Base-by-base conservation (phyloP, 768 basidiomycete genomes). In the Tricholoma matsutake region DNA sequence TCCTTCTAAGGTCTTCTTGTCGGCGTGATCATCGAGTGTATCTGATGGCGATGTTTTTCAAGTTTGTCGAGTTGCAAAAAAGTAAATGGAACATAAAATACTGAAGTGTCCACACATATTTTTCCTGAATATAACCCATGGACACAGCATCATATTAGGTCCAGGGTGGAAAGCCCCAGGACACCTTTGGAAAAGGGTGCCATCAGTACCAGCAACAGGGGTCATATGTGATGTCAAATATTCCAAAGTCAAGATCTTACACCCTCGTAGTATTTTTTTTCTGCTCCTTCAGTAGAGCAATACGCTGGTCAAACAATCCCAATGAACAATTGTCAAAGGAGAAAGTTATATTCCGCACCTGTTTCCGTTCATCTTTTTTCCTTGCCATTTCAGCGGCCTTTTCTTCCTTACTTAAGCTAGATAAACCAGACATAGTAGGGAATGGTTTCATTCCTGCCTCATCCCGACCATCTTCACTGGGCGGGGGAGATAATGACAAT, bases 311-410 rank as follows among this genome's bases (percentile, higher is more conserved):
- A 49, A 20, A 39, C 28, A 18, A 51, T 52, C 31, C 32, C 47
- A 41, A 59, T 60, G 18, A 39, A 47, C 13, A 25, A 52, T 41
- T 13, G n/a, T 3, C 64, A 62, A 56, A 25, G 25, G 13, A 20
- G 49, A 16, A 18, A 14, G 22, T 5, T 54, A 47, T 47, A 58
- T 32, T 16, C 74, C 83, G 18, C 57, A 93, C 93, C 79, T 92
- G 86, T 72, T 90, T 94, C 49, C 96, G 78, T 72, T 98, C 96
- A 71, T 98, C 96, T 69, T 96, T 90, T 61, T 95, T 80, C 64
- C 89, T 79, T 7, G 89, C 90, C 87, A 98, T 89, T 77, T 97
- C 94, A n/a, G 86, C 87, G 1, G 92, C 92, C 73, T 91, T 96
- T 66, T 96, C 94, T 72, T 97, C 96, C 72, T 94, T 97, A 10